Base-by-base conservation (phyloP, 768 basidiomycete species). In the Russula lepida region DNA sequence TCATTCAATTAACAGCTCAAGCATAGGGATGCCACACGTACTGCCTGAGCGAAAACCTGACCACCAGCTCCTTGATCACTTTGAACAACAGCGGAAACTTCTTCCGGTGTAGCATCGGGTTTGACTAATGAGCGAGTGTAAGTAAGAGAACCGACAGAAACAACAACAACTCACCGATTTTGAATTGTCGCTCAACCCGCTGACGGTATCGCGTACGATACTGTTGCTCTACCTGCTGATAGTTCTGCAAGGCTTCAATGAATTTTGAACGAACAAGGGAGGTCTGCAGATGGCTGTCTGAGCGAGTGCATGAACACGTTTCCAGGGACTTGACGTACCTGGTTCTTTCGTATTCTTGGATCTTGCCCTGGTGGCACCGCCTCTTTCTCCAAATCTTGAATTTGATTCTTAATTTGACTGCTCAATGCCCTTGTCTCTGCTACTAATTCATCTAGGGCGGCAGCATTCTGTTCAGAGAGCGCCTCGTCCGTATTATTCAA, bases 1-100 rank as follows among this genome's bases (percentile, higher is more conserved):
- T 12, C 28, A 27, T 30, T 64, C 23, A 57, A 48, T 32, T 28
- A 28, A 28, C 37, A 21, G 46, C 5, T 27, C 19, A 12, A 6
- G n/a, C 13, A 19, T 13, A 25, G 27, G 33, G 23, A 35, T 13
- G 49, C 23, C n/a, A 17, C 2, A 68, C 78, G 32, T 69, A 91
- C 90, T 60, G 91, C 89, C 75, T 92, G 91, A 61, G 86, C 85
- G 77, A 98, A 98, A 56, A 97, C 87, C 71, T 97, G 94, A 30
- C 73, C 71, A 46, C 73, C 73, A 30, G 82, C 80, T 52, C 86
- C 86, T 54, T 80, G 80, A 48, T 89, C 86, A 67, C 92, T 87
- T 67, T 94, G 86, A 35, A 94, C 86, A n/a, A 89, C 93, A 17
- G 89, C 85, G 54, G 79, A 76, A 63, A 98, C 77, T 74, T 98